Base-by-base conservation (phyloP, 805 yeast genomes). In the Kurtzmaniella cleridarum region DNA sequence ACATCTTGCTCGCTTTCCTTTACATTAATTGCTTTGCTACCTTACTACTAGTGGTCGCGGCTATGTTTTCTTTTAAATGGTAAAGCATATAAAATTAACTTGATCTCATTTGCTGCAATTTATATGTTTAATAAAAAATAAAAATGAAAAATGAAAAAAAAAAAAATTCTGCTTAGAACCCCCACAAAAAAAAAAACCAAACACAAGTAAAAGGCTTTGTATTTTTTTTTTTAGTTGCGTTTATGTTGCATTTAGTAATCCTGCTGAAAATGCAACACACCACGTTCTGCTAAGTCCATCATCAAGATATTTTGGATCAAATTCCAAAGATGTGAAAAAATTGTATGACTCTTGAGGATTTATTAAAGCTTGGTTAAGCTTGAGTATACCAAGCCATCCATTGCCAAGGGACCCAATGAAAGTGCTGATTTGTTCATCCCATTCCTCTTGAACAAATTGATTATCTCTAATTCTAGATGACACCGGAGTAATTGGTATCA, bases 401-500 rank as follows among this genome's bases (percentile, higher is more conserved):
- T 68, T 74, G n/a, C 71, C 64, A 6, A 79, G 61, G 2, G 50
- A 45, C 20, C 52, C 66, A 14, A 73, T 66, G 18, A 76, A 53
- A 0, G 55, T 33, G 9, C 50, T 50, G 23, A 59, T 52, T 46
- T 43, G 35, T 44, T 50, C 41, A 36, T 63, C 50, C 75, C 75
- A 61, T 49, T 66, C 81, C 49, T 75, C 65, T 32, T 53, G 41
- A 6, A 74, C 78, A 56, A 75, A 79, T 11, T 53, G 49, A 1
- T 80, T 70, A 13, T 64, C 57, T 42, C 90, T 70, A 31, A 81
- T 67, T 43, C 61, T 73, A 1, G 81, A 67, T 17, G 84, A 76
- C 13, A 71, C 67, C 1, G 87, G 84, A 0, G 85, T 81, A 23
- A 77, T 63, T 16, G 90, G 90, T 29, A 84, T 53, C 89, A 83